These are phyloP conservation scores for Ceratobasidium sp. DNA, from an alignment of 1,284 basidiomycete genomes.

Conservation along the genomic window DNA sequence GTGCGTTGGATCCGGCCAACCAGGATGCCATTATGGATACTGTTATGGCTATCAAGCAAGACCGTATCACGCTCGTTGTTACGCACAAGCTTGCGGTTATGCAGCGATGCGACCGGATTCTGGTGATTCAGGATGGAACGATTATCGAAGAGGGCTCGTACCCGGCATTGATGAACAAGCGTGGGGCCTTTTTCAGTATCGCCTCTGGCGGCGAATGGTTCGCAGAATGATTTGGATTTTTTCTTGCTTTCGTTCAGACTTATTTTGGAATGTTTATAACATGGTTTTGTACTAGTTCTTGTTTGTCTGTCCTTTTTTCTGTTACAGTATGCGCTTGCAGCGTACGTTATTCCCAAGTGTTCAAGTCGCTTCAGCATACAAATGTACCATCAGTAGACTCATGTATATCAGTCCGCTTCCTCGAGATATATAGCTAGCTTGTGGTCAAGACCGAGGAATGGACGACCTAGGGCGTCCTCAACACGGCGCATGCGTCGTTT, in stretches of 20 bases:
- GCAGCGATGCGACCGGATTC: conserved; percentile 89
- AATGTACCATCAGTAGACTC: conserved; percentile 16
- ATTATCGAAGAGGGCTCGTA: conserved; percentile 85
- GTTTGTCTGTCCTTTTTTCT: neutral
- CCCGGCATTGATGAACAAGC: conserved; percentile 71
- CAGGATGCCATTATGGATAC: conserved; percentile 83
- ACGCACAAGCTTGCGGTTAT: conserved; percentile 94
- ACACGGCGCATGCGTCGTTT: no score
- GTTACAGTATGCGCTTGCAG: conserved; percentile 15
- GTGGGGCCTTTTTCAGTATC: conserved; percentile 83
- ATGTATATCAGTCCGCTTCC: no score
- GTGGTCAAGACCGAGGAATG: no score
- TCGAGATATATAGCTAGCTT: no score
- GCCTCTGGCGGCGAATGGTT: conserved; percentile 90
- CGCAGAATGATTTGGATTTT: conserved; percentile 32
- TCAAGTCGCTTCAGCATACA: neutral
- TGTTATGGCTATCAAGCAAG: conserved; percentile 69
- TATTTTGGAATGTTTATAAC: conserved; percentile 10
- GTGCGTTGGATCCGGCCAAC: conserved; percentile 86
- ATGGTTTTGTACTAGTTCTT: conserved; percentile 1
- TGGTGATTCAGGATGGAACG: conserved; percentile 81
- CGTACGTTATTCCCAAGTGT: neutral
- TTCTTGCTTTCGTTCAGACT: conserved; percentile 30
- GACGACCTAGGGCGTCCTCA: no score
- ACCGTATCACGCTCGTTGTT: conserved; percentile 87